Evolutionary conservation across 306 rosid genomes (phyloP).

Genomic region (Comarum palustre): DNA sequence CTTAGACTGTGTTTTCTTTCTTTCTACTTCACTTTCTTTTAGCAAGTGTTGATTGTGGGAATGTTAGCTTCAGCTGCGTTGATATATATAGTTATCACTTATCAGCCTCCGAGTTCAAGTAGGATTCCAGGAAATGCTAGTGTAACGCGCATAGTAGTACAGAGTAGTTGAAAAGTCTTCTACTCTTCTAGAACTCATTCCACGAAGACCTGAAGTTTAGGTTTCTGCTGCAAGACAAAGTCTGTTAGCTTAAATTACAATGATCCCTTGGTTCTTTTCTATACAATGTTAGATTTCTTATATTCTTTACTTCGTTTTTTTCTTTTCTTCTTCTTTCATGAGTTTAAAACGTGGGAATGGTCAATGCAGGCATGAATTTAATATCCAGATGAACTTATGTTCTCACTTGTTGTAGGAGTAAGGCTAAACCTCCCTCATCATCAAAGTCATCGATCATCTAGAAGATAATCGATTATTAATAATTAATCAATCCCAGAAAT

Average conservation of each 20-base stretch:
- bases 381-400: background rate
- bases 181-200: background rate
- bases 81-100: background rate
- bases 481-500: background rate
- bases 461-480: conserved; percentile 2
- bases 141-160: background rate
- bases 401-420: background rate
- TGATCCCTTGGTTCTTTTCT: background rate
- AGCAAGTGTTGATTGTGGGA: background rate
- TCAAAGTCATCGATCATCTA: conserved; percentile 14
- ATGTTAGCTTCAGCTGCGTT: background rate
- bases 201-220: background rate
- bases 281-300: background rate
- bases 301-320: background rate
- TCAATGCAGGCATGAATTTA: background rate
- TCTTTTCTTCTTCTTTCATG: background rate
- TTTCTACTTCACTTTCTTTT: background rate
- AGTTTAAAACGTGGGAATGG: conserved; percentile 5
- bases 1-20: background rate
- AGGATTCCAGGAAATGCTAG: background rate
- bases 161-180: background rate
- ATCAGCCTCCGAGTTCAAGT: background rate
- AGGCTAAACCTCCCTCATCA: background rate
- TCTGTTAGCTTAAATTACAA: background rate
- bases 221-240: background rate